Evolutionary conservation across 495 filamentous ascomycete genomes (phyloP).

Genomic region (Aspergillus hancockii): DNA sequence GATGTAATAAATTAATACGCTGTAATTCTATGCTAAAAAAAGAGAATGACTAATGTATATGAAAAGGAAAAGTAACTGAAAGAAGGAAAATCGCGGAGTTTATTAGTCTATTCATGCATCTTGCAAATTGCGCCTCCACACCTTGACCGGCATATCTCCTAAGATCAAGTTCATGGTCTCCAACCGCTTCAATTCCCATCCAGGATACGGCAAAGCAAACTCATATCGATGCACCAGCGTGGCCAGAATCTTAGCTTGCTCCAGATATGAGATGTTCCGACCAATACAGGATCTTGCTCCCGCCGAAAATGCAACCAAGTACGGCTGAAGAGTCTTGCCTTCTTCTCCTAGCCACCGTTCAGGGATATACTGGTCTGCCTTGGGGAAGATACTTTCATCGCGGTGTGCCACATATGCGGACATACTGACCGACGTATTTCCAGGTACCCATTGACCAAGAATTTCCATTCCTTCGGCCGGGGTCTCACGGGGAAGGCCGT

Average conservation of each 20-base stretch:
- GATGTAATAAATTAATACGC: conserved; percentile 1
- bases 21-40: neutral
- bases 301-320: conserved; percentile 45
- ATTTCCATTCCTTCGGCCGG: conserved; percentile 40
- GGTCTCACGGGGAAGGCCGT: conserved; percentile 38
- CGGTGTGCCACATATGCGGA: conserved; percentile 34
- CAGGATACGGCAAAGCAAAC: conserved; percentile 38
- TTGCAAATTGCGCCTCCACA: conserved; percentile 33
- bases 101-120: conserved; percentile 5
- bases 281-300: conserved; percentile 48
- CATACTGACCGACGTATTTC: conserved; percentile 34
- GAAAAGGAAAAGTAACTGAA: conserved; percentile 4
- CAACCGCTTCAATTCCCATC: conserved; percentile 37
- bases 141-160: conserved; percentile 42
- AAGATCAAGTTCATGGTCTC: conserved; percentile 45
- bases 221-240: conserved; percentile 47
- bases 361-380: conserved; percentile 36
- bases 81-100: neutral
- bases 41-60: neutral
- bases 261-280: conserved; percentile 46
- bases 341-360: conserved; percentile 40
- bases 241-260: conserved; percentile 45
- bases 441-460: conserved; percentile 41
- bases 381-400: conserved; percentile 31
- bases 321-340: conserved; percentile 42